These are phyloP conservation scores for Bolboschoenus planiculmis DNA, from an alignment of 176 grass and related monocot species.

Conservation along the genomic window DNA sequence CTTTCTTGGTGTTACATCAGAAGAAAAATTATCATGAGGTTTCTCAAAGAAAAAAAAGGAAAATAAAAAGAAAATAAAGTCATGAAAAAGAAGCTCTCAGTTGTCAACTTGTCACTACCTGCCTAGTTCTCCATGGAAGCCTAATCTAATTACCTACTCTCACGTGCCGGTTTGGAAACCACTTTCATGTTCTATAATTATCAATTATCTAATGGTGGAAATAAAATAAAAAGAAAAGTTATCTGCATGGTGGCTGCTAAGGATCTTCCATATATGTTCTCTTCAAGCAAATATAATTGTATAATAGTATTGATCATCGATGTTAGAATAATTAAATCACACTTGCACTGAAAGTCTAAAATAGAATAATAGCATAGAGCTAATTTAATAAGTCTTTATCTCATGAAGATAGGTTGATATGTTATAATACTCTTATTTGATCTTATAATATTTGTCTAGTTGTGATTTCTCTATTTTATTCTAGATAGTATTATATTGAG, in stretches of 20 bases:
- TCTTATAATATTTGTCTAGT: too few species aligned
- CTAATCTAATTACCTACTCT: background rate
- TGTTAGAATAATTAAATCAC: too few species aligned
- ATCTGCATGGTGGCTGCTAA: background rate
- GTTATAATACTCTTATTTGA: too few species aligned
- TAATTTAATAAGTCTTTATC: too few species aligned
- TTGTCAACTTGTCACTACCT: background rate
- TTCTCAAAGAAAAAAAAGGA: background rate
- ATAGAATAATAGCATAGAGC: too few species aligned
- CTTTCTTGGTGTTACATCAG: background rate
- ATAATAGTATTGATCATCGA: too few species aligned
- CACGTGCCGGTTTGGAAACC: slow-evolving; percentile 39
- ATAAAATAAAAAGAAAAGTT: background rate
- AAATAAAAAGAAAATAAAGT: background rate
- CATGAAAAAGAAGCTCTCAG: background rate
- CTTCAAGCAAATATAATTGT: too few species aligned
- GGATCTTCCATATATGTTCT: background rate
- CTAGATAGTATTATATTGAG: too few species aligned
- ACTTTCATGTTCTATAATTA: slow-evolving; percentile 14
- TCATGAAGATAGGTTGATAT: too few species aligned
- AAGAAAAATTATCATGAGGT: background rate
- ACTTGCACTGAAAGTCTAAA: too few species aligned
- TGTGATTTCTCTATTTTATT: too few species aligned
- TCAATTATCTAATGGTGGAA: background rate
- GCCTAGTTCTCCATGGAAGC: slow-evolving; percentile 23